Base-by-base conservation (phyloP, 2,329 filamentous ascomycete species). In the Cordyceps cateniannulata region DNA sequence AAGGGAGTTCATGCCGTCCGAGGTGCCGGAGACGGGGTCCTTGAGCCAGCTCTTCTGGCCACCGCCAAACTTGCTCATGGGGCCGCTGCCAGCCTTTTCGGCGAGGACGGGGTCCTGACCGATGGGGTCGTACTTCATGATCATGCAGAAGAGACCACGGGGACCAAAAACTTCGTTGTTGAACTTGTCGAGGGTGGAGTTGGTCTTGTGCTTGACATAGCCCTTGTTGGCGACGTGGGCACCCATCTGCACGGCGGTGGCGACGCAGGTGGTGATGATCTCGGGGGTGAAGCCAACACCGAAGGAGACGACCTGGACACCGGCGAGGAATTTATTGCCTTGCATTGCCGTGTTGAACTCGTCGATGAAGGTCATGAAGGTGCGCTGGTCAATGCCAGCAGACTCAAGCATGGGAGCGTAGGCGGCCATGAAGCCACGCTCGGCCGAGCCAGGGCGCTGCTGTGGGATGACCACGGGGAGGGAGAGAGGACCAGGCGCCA, bases 111-210 rank as follows among this genome's bases (percentile, higher is more conserved):
- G 57, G 38, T 60, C 57, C 48, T 52, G 56, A 35, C 45, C 57
- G 16, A 60, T 56, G 18, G 61, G 61, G 25, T 62, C 61, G 56
- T 62, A 62, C 47, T 62, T 62, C 61, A 62, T 62, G 24, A 62
- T 60, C 61, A 62, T 62, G 51, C 61, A 62, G 40, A 40, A 62
- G 27, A 62, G 61, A 47, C 61, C 61, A 27, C 57, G 61, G 29
- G 61, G 61, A 9, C 57, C 56, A 47, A 62, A 62, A 20, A 62
- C 44, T 14, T 62, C 61, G 5, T 60, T 56, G 52, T 62, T 62
- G 51, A 52, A 62, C 48, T 57, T 62, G 57, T 62, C 61, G 7
- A 62, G 61, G 16, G 53, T 62, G 1, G 56, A 55, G 56, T 62
- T 62, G 51, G 61, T 62, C 47, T 49, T 62, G 61, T 62, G 57